Conservation (phyloP, 768 basidiomycete genomes). For the Amanita exitialis region DNA sequence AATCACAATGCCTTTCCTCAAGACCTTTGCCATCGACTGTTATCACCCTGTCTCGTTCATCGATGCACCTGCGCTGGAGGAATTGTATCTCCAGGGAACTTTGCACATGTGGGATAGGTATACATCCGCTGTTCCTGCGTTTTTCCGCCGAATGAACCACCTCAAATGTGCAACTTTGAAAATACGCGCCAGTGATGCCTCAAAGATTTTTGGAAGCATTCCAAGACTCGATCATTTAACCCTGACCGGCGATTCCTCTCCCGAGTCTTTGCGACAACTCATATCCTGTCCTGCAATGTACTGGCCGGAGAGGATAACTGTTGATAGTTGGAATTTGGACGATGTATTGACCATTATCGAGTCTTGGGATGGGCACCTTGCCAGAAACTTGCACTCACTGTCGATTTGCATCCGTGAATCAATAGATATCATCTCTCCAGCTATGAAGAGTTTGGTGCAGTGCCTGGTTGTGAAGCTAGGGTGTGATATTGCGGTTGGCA, state of each 20-base stretch:
- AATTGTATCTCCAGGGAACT: background rate
- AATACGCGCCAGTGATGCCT: background rate
- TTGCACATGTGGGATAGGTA: no score
- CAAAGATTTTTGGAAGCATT: background rate
- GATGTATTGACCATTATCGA: background rate
- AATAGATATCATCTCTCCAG: background rate
- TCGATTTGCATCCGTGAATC: background rate
- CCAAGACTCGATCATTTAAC: background rate
- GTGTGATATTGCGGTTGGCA: background rate
- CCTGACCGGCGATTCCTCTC: background rate
- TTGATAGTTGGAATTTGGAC: background rate
- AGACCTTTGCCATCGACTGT: background rate
- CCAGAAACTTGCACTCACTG: background rate
- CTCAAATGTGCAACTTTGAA: background rate
- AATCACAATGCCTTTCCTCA: background rate
- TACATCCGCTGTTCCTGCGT: background rate
- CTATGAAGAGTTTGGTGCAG: background rate
- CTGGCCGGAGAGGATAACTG: background rate
- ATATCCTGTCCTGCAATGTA: background rate
- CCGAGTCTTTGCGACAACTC: background rate
- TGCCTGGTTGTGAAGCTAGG: background rate
- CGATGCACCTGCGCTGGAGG: background rate
- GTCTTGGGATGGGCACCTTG: background rate
- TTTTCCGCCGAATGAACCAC: background rate
- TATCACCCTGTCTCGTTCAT: background rate